These are phyloP conservation scores for Paecilomyces variotii DNA, from an alignment of 2,329 filamentous ascomycete species.

Conservation along the genomic window DNA sequence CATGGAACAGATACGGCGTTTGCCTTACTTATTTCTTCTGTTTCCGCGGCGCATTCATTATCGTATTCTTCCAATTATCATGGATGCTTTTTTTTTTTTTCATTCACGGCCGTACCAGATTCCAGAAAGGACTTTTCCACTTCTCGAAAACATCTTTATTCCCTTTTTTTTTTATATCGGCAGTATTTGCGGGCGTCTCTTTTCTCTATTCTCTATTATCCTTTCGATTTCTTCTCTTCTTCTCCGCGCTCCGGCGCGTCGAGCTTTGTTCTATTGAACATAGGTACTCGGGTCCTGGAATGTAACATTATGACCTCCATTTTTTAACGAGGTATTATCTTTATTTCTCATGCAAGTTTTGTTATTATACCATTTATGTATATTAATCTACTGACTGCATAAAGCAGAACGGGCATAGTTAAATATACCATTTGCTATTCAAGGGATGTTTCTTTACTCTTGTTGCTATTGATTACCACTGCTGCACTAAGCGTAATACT, in stretches of 20 bases:
- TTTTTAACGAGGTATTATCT: background rate
- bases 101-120: background rate
- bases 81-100: background rate
- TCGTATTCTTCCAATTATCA: background rate
- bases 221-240: background rate
- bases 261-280: background rate
- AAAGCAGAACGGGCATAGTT: background rate
- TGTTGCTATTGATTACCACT: no score
- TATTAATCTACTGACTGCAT: background rate
- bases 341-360: background rate
- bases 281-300: background rate
- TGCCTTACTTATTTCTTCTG: background rate
- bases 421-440: background rate
- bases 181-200: background rate
- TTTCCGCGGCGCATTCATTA: background rate
- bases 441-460: no score
- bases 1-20: background rate
- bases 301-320: background rate
- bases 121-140: background rate
- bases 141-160: background rate
- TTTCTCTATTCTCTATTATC: background rate
- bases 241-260: background rate
- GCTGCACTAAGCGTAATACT: no score
- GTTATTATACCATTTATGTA: background rate
- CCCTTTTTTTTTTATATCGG: background rate